Percentiles rank a stretch among this genome's conserved stretches.
Conservation (phyloP, 2,329 filamentous ascomycete genomes). For the Myriosclerotinia duriaeana region DNA sequence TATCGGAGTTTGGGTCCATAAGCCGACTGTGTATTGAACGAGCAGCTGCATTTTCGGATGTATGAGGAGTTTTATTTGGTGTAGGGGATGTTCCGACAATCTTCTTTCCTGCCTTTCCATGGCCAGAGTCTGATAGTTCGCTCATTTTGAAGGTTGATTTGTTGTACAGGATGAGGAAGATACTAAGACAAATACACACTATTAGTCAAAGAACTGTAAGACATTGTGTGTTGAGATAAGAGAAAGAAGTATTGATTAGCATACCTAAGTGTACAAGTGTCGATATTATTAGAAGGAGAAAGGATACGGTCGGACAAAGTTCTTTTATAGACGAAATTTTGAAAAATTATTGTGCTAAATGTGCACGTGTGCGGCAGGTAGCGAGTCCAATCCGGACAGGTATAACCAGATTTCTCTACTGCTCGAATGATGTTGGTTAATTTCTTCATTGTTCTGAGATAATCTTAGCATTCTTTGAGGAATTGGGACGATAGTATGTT, state of each 20-base stretch:
- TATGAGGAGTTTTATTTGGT: not conserved
- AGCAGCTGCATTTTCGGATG: not conserved
- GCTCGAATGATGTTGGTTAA: not conserved
- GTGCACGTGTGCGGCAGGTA: not conserved
- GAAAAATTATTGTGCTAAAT: not conserved
- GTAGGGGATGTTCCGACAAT: too few species aligned
- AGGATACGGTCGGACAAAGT: not conserved
- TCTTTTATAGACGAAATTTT: not conserved
- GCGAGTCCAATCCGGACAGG: not conserved
- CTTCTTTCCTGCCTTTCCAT: not conserved
- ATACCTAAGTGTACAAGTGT: not conserved
- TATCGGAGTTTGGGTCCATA: too few species aligned
- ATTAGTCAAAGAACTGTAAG: not conserved
- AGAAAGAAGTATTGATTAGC: not conserved
- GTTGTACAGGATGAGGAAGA: not conserved
- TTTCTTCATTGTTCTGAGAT: not conserved
- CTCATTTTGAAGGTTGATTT: not conserved
- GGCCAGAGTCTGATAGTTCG: not conserved
- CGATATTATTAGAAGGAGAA: not conserved
- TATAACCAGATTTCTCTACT: rapidly evolving
- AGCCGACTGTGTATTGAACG: too few species aligned
- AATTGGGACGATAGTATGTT: not conserved
- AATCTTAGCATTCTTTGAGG: not conserved
- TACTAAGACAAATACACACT: not conserved
- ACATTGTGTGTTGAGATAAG: rapidly evolving